These are phyloP conservation scores for Coleophoma eucalyptorum DNA, from an alignment of 2,329 filamentous ascomycete genomes.

Conservation along the genomic window DNA sequence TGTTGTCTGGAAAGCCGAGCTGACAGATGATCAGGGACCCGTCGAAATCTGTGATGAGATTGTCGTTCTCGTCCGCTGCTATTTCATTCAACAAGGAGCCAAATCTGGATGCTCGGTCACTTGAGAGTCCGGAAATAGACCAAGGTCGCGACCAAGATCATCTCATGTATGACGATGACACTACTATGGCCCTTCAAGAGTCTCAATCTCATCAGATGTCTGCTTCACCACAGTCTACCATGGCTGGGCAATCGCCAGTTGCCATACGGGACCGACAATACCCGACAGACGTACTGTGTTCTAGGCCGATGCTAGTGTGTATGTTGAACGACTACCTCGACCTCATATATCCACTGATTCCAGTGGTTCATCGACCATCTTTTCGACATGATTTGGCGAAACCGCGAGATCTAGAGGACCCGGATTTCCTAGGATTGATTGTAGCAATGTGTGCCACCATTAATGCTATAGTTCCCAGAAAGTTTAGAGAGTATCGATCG, in stretches of 20 bases:
- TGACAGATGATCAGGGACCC: neutral
- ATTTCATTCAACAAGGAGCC: neutral
- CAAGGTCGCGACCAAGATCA: neutral
- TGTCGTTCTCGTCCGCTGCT: neutral
- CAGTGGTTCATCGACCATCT: slow-evolving; percentile 3
- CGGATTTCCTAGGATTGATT: slow-evolving; percentile 2
- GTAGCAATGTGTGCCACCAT: neutral
- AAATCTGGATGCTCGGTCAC: neutral
- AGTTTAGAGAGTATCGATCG: slow-evolving; percentile 3
- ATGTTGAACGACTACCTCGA: slow-evolving; percentile 3
- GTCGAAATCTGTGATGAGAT: neutral
- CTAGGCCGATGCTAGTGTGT: neutral
- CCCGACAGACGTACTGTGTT: neutral
- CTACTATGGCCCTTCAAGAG: too few relatives aligned
- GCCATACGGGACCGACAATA: neutral
- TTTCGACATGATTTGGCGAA: slow-evolving; percentile 1
- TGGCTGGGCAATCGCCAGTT: neutral
- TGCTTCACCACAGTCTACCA: neutral
- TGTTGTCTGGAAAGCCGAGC: too few relatives aligned
- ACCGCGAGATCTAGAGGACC: neutral
- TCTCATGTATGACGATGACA: too few relatives aligned
- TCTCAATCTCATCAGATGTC: too few relatives aligned
- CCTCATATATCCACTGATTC: slow-evolving; percentile 2
- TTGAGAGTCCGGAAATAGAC: neutral
- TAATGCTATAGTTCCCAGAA: neutral